These are phyloP conservation scores for Draba incana DNA, from an alignment of 345 rosid genomes.

Conservation along the genomic window DNA sequence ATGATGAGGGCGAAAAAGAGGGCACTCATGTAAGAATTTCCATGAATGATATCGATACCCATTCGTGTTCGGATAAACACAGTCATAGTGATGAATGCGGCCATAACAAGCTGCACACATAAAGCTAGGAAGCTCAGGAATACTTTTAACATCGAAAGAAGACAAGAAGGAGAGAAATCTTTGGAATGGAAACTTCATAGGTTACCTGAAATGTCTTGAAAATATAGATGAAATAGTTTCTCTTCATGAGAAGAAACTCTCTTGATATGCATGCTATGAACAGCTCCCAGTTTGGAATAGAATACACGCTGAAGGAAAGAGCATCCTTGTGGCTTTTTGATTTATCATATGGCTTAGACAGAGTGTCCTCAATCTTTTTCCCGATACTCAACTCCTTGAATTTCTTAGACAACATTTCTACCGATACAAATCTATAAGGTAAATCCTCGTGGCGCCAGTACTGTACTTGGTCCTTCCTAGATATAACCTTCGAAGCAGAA, in stretches of 20 bases:
- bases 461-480: conserved; percentile 85
- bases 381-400: conserved; percentile 74
- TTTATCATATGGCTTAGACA: conserved; percentile 71
- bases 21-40: conserved; percentile 70
- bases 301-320: conserved; percentile 65
- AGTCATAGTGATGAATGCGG: conserved; percentile 63
- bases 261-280: conserved; percentile 73
- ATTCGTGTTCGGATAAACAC: conserved; percentile 68
- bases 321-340: conserved; percentile 78
- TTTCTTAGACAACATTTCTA: conserved; percentile 61
- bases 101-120: conserved; percentile 56
- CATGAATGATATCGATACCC: conserved; percentile 69
- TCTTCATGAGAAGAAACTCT: conserved; percentile 85
- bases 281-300: conserved; percentile 62
- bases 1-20: conserved; percentile 56
- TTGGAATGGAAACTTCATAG: neutral
- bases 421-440: conserved; percentile 65
- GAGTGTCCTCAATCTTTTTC: conserved; percentile 60
- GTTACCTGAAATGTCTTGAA: conserved; percentile 57
- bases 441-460: conserved; percentile 65
- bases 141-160: conserved; percentile 6
- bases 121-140: conserved; percentile 27
- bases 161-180: conserved; percentile 17
- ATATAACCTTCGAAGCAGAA: conserved; percentile 50
- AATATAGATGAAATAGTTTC: conserved; percentile 78